Evolutionary conservation across 495 filamentous ascomycete species (phyloP).

Genomic region (Chaetomidium leptoderma): DNA sequence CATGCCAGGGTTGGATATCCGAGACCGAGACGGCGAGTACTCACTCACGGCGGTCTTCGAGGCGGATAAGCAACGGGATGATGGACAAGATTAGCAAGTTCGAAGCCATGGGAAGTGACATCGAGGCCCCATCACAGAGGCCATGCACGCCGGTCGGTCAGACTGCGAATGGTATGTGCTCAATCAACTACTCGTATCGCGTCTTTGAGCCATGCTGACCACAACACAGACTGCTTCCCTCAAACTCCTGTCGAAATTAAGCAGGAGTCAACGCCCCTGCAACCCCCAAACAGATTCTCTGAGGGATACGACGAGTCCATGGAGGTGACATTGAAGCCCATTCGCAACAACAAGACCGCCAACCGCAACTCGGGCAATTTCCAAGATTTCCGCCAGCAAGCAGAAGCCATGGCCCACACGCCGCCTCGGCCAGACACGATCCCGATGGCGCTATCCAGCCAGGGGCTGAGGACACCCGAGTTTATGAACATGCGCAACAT

Average conservation of each 20-base stretch:
- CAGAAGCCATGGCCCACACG: conserved; percentile 34
- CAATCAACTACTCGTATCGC: background rate
- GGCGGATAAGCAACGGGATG: conserved; percentile 53
- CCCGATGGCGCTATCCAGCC: conserved; percentile 33
- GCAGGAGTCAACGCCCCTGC: conserved; percentile 26
- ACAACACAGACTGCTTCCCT: conserved; percentile 43
- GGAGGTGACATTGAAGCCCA: conserved; percentile 55
- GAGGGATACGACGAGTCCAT: conserved; percentile 54
- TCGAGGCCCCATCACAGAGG: conserved; percentile 37
- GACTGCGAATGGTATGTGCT: conserved; percentile 49
- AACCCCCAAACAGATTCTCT: conserved; percentile 40
- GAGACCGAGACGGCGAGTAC: conserved; percentile 40
- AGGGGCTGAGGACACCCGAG: conserved; percentile 45
- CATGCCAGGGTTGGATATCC: conserved; percentile 42
- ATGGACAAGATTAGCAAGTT: conserved; percentile 51
- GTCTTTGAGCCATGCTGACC: conserved; percentile 1
- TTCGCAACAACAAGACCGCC: conserved; percentile 24
- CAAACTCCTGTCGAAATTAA: conserved; percentile 46
- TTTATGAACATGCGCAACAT: conserved; percentile 54
- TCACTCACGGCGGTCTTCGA: conserved; percentile 33
- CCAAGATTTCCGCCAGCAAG: conserved; percentile 44
- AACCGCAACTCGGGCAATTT: conserved; percentile 40
- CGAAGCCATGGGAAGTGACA: conserved; percentile 37
- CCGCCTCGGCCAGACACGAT: conserved; percentile 40
- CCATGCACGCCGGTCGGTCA: conserved; percentile 58